These are phyloP conservation scores for Fusarium sublunatum DNA, from an alignment of 2,329 filamentous ascomycete species.

Conservation along the genomic window DNA sequence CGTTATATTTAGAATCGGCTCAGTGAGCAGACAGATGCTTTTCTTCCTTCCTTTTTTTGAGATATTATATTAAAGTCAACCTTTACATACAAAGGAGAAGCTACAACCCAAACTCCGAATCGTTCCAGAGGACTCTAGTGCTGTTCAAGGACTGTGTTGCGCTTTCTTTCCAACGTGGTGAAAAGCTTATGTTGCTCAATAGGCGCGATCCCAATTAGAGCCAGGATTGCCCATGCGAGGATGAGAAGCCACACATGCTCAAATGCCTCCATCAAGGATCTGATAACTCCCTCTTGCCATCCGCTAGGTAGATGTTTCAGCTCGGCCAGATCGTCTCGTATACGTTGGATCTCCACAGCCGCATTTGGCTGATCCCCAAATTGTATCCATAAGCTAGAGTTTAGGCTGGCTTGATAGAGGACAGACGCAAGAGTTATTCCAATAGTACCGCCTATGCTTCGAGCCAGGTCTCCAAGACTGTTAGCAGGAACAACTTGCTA, in stretches of 20 bases:
- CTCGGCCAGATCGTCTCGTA: neutral
- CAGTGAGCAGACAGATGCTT: too few species aligned
- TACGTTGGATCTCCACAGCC: constrained; percentile 1
- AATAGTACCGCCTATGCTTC: constrained; percentile 14
- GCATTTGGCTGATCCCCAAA: constrained; percentile 4
- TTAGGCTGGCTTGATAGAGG: constrained; percentile 13
- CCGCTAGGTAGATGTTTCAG: neutral
- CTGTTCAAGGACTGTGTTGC: too few species aligned
- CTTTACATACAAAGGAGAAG: too few species aligned
- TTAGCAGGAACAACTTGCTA: neutral
- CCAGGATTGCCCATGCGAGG: constrained; percentile 6
- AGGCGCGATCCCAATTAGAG: constrained; percentile 5
- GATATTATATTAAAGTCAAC: too few species aligned
- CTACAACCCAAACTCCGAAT: too few species aligned
- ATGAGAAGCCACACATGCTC: constrained; percentile 14
- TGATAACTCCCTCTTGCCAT: constrained; percentile 14
- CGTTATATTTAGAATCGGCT: too few species aligned
- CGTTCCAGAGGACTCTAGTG: too few species aligned
- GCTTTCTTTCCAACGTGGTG: neutral
- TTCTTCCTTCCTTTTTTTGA: too few species aligned
- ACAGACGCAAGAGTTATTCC: constrained; percentile 15
- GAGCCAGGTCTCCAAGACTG: neutral
- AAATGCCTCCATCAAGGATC: constrained; percentile 17
- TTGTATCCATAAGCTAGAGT: neutral
- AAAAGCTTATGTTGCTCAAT: constrained; percentile 17